Percentiles rank a stretch among this genome's conserved stretches.
phyloP scores from a whole-genome alignment of 768 basidiomycete genomes.

The Pleurotus sapidus region DNA sequence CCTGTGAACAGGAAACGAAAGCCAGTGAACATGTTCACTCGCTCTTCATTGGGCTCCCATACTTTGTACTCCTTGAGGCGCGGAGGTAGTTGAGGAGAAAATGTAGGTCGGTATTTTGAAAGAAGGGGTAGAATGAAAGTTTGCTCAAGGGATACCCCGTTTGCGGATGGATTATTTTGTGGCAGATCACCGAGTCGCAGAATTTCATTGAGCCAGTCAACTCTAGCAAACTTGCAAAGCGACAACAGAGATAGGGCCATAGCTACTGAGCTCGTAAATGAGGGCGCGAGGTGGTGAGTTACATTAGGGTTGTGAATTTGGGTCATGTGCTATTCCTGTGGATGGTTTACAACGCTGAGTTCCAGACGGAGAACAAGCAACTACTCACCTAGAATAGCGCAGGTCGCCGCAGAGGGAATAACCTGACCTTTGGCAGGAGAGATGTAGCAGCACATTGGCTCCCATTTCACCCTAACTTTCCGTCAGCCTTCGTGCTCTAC shows the following conservation, averaged over 20 bases:
- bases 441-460: constrained; percentile 45
- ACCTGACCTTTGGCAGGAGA: constrained; percentile 32
- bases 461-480: constrained; percentile 47
- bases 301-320: constrained; percentile 39
- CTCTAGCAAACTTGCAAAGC: constrained; percentile 55
- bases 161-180: constrained; percentile 27
- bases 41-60: constrained; percentile 70
- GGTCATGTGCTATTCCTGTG: constrained; percentile 56
- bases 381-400: constrained; percentile 52
- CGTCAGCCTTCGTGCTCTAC: background rate
- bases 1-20: constrained; percentile 61
- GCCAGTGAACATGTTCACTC: constrained; percentile 48
- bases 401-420: constrained; percentile 35
- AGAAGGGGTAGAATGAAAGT: constrained; percentile 47
- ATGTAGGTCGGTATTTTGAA: constrained; percentile 57
- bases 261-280: constrained; percentile 43
- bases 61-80: constrained; percentile 47
- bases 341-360: background rate
- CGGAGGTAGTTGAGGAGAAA: constrained; percentile 46
- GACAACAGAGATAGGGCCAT: constrained; percentile 61
- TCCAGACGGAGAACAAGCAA: background rate
- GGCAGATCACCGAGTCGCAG: constrained; percentile 45
- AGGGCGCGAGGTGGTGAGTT: constrained; percentile 64
- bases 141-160: constrained; percentile 44
- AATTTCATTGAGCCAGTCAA: constrained; percentile 66